Conservation (phyloP, 2,329 filamentous ascomycete species). For the Cordyceps militaris region DNA sequence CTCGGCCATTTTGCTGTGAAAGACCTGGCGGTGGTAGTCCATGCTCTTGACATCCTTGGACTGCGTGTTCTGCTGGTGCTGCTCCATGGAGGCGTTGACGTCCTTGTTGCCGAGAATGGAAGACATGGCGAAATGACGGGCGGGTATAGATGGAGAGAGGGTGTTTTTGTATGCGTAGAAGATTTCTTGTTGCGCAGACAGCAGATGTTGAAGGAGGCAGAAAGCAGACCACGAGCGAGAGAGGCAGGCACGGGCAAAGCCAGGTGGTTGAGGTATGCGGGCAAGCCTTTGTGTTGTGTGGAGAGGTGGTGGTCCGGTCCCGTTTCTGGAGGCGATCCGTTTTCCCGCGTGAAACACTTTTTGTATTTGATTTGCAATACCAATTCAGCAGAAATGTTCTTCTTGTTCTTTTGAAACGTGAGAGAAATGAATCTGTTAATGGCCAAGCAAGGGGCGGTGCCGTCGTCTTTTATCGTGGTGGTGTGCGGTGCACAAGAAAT, state of each 20-base stretch:
- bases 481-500: neutral
- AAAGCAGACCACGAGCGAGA: neutral
- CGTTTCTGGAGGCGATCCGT: neutral
- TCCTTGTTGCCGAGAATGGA: slow-evolving; percentile 58
- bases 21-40: slow-evolving; percentile 70
- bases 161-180: neutral
- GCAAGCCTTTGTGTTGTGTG: neutral
- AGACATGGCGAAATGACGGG: slow-evolving; percentile 37
- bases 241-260: neutral
- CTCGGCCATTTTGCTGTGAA: slow-evolving; percentile 64
- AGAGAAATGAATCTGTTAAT: neutral
- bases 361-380: neutral
- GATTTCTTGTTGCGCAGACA: neutral
- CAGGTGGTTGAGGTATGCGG: neutral
- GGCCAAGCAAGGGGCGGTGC: neutral
- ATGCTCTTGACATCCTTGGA: slow-evolving; percentile 55
- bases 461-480: neutral
- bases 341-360: slow-evolving; percentile 3
- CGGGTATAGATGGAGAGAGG: slow-evolving; percentile 22
- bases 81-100: slow-evolving; percentile 48
- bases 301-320: neutral
- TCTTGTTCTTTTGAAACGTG: neutral
- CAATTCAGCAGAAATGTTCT: slow-evolving; percentile 3
- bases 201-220: neutral
- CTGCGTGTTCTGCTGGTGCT: slow-evolving; percentile 19